phyloP scores from a whole-genome alignment of 805 yeast species.

The Jamesozyma gamospora region DNA sequence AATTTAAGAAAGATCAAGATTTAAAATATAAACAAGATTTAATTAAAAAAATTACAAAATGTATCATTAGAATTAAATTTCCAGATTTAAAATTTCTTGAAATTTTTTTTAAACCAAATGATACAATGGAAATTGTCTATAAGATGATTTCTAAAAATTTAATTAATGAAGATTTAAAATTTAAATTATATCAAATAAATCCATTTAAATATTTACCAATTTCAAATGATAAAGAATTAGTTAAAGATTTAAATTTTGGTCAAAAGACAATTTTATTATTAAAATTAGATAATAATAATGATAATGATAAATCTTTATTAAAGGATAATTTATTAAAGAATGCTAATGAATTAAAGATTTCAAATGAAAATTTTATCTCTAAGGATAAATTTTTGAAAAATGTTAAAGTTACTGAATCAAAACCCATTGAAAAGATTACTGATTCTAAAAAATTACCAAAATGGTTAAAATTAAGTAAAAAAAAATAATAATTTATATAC shows the following conservation, averaged over 20 bases:
- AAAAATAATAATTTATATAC: slow-evolving; percentile 10
- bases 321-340: slow-evolving; percentile 20
- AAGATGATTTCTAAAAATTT: slow-evolving; percentile 23
- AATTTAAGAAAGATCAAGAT: slow-evolving; percentile 31
- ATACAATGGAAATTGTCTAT: slow-evolving; percentile 31
- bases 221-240: slow-evolving; percentile 24
- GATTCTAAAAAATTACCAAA: slow-evolving; percentile 29
- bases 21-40: slow-evolving; percentile 18
- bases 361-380: too few species aligned
- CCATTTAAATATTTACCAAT: slow-evolving; percentile 33
- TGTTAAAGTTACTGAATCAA: too few species aligned
- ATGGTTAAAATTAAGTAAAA: slow-evolving; percentile 34
- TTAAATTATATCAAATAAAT: slow-evolving; percentile 38
- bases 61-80: slow-evolving; percentile 42
- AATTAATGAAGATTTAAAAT: slow-evolving; percentile 22
- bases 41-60: slow-evolving; percentile 16
- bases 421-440: slow-evolving; percentile 5
- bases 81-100: slow-evolving; percentile 49
- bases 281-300: slow-evolving; percentile 11
- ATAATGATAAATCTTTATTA: slow-evolving; percentile 20
- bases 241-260: slow-evolving; percentile 35
- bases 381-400: too few species aligned
- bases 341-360: slow-evolving; percentile 18
- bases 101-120: slow-evolving; percentile 37
- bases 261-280: slow-evolving; percentile 37